Evolutionary conservation across 2,329 filamentous ascomycete species (phyloP), one percentile per base, ranked within the genome.

Genomic region (Grosmannia serpens): DNA sequence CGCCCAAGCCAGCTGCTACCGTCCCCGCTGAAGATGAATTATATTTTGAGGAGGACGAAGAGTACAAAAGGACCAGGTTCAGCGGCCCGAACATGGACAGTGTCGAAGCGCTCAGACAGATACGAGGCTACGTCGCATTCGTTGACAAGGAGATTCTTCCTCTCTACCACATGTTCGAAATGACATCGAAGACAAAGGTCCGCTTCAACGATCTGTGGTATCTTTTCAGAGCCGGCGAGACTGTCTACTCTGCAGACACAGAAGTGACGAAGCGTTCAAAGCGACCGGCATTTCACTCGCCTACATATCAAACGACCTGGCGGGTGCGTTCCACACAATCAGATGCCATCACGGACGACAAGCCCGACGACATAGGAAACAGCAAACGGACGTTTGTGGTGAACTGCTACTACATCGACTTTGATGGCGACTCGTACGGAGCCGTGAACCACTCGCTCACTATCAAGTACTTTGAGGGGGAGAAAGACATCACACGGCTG

Each of bases 111-210:
- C 35, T 54, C 13, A 22, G 35, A 22, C 71, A 76, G 59, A 73
- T 76, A 69, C 67, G 71, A 17, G 72, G 69, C 67, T 76, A 75
- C 46, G 70, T 76, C 53, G 63, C 74, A 38, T 76, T 76, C 56
- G 63, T 75, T n/a, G 73, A 76, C 47, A 64, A 71, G 24, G 70
- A 74, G 49, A 64, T 76, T 29, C 68, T 76, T 65, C 73, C 72
- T 4, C 60, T 73, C 1, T 66, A 71, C 57, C 58, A 61, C 15
- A 59, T 62, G 17, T 71, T 64, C 54, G 57, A 60, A 31, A 57
- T 31, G 54, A 60, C 56, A 27, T 4, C 33, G 2, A 54, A 53
- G 17, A 52, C 41, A 24, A 68, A 67, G 3, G 69, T 76, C 62
- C 68, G 67, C 54, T 76, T 71, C 33, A 68, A 72, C 20, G 74